These are phyloP conservation scores for Didymella keratinophila DNA, from an alignment of 2,329 filamentous ascomycete species.

Conservation along the genomic window DNA sequence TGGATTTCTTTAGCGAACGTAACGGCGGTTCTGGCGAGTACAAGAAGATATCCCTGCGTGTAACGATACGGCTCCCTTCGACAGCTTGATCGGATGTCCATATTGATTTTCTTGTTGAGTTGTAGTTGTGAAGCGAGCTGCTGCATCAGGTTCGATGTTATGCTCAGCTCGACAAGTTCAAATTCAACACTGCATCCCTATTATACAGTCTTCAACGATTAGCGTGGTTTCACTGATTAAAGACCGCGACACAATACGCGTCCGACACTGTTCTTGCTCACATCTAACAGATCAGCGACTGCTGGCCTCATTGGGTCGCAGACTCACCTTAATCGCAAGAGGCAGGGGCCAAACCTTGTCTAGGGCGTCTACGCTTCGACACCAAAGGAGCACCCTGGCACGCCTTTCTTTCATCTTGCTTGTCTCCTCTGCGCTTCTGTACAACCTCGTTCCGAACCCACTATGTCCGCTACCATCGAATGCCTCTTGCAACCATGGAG, in stretches of 20 bases:
- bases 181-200: constrained; percentile 14
- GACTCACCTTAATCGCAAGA: not conserved
- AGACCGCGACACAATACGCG: not conserved
- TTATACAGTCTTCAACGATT: not conserved
- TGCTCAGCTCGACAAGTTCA: constrained; percentile 10
- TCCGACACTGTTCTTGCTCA: not conserved
- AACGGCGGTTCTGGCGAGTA: constrained; percentile 31
- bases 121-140: constrained; percentile 21
- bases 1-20: constrained; percentile 28
- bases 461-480: not conserved
- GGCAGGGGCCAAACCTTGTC: not conserved
- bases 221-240: not conserved
- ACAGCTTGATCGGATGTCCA: constrained; percentile 25
- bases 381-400: not conserved
- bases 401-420: not conserved
- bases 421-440: not conserved
- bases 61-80: constrained; percentile 35
- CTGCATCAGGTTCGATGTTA: constrained; percentile 9
- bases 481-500: not conserved
- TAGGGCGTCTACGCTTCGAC: not conserved
- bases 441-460: not conserved
- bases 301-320: not conserved
- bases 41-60: constrained; percentile 36
- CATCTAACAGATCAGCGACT: not conserved
- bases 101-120: constrained; percentile 28